phyloP scores from a whole-genome alignment of 805 yeast genomes.

The Candida anglica region DNA sequence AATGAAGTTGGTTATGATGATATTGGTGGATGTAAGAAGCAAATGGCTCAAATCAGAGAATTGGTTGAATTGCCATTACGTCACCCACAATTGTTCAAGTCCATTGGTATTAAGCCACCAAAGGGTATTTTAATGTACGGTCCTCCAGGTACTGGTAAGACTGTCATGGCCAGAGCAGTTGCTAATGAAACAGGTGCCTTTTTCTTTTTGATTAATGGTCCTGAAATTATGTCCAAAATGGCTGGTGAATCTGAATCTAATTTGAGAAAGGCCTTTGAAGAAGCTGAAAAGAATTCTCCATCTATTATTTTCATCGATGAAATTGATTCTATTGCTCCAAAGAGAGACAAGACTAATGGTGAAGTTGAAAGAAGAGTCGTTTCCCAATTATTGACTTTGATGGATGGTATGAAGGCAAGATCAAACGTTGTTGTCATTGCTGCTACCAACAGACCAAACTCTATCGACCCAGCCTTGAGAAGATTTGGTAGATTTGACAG shows the following conservation, averaged over 20 bases:
- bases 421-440: constrained; percentile 97
- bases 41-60: constrained; percentile 99
- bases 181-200: constrained; percentile 99
- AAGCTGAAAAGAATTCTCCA: constrained; percentile 98
- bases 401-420: constrained; percentile 99
- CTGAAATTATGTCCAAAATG: constrained; percentile 99
- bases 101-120: constrained; percentile 98
- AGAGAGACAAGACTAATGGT: constrained; percentile 99
- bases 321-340: constrained; percentile 98
- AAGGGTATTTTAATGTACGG: constrained; percentile 98
- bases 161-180: constrained; percentile 99
- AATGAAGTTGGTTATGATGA: constrained; percentile 98
- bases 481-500: constrained; percentile 84
- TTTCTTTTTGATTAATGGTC: constrained; percentile 96
- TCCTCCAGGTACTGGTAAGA: constrained; percentile 99
- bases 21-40: constrained; percentile 98
- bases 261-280: constrained; percentile 96
- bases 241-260: constrained; percentile 99
- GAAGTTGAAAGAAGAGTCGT: constrained; percentile 99
- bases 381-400: constrained; percentile 91
- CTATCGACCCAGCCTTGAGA: constrained; percentile 81
- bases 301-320: constrained; percentile 97
- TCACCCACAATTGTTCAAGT: constrained; percentile 96
- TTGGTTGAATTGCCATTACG: constrained; percentile 96
- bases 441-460: constrained; percentile 88